Evolutionary conservation across 2,329 filamentous ascomycete genomes (phyloP).

Genomic region (Colletotrichum falcatum): DNA sequence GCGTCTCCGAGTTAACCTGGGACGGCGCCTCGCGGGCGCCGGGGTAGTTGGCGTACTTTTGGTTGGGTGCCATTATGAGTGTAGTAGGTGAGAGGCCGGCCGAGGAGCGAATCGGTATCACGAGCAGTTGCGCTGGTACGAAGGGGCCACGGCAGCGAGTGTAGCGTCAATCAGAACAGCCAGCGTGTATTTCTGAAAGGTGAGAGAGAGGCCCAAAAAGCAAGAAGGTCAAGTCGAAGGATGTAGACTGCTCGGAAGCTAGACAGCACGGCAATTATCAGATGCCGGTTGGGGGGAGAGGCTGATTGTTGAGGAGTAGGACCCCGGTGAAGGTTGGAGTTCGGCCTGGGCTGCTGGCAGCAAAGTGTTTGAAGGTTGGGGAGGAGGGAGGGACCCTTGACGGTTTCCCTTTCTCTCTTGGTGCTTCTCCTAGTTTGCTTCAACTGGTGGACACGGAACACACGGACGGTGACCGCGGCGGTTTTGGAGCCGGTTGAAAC

Average conservation of each 20-base stretch:
- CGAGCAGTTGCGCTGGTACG: not conserved
- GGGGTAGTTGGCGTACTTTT: constrained; percentile 41
- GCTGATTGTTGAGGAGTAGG: not conserved
- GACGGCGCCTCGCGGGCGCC: constrained; percentile 32
- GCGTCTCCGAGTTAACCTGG: constrained; percentile 14
- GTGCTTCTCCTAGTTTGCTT: not conserved
- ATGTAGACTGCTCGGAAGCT: not conserved
- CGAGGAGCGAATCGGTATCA: not conserved
- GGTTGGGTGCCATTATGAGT: constrained; percentile 38
- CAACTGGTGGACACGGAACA: constrained; percentile 2
- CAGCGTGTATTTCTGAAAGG: not conserved
- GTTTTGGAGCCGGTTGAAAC: constrained; percentile 12
- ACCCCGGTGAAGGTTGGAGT: not conserved
- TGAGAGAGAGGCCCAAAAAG: too few relatives aligned
- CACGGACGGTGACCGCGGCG: constrained; percentile 8
- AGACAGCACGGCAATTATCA: constrained; percentile 1
- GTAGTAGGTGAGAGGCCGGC: not conserved
- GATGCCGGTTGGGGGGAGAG: not conserved
- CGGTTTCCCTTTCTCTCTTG: not conserved
- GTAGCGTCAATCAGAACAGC: not conserved
- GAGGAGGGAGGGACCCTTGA: not conserved
- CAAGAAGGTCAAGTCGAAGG: not conserved
- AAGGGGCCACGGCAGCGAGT: not conserved
- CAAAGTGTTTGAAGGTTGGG: not conserved
- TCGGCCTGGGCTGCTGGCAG: not conserved